Conservation (phyloP, 805 yeast species). For the Wickerhamomyces bisporus region DNA sequence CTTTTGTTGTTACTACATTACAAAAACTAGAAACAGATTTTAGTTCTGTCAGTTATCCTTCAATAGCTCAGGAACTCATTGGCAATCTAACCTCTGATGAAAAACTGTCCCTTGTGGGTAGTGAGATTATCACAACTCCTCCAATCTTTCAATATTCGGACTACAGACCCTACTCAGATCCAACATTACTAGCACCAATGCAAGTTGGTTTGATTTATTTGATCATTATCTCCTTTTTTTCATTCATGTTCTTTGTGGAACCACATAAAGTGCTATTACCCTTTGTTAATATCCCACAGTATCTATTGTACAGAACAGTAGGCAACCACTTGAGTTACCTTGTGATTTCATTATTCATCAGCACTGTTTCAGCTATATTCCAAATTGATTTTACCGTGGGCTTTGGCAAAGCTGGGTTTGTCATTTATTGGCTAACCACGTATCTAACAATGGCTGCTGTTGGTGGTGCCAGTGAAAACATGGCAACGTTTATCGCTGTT, state of each 20-base stretch:
- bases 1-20: constrained; percentile 42
- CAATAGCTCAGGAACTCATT: constrained; percentile 25
- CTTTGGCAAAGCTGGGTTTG: constrained; percentile 66
- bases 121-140: constrained; percentile 26
- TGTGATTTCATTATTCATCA: constrained; percentile 51
- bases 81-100: constrained; percentile 22
- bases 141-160: constrained; percentile 36
- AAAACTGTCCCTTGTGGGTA: constrained; percentile 17
- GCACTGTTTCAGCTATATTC: constrained; percentile 61
- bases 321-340: constrained; percentile 50
- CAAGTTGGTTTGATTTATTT: constrained; percentile 74
- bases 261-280: constrained; percentile 47
- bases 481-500: constrained; percentile 46
- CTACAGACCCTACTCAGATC: constrained; percentile 43
- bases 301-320: constrained; percentile 46
- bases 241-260: constrained; percentile 51
- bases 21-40: constrained; percentile 30
- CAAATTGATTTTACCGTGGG: constrained; percentile 54
- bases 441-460: constrained; percentile 70
- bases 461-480: constrained; percentile 69
- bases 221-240: constrained; percentile 69
- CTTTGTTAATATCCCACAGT: constrained; percentile 38
- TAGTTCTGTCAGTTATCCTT: constrained; percentile 11
- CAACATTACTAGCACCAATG: constrained; percentile 56
- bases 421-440: constrained; percentile 67